phyloP scores from a whole-genome alignment of 2,329 filamentous ascomycete species.

The Clonostachys byssicola region DNA sequence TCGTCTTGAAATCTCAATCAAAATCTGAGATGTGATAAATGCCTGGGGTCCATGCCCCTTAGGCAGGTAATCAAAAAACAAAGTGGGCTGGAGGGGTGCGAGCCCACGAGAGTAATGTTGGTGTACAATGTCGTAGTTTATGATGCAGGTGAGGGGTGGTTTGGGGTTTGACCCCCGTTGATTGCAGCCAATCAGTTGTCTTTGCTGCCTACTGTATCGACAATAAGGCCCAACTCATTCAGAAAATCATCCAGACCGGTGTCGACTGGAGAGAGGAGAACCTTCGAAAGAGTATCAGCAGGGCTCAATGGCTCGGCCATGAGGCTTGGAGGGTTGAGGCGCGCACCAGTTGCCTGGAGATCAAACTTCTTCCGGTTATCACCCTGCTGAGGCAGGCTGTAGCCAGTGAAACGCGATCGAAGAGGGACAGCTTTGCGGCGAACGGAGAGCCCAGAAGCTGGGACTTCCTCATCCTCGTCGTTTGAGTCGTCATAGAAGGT shows the following conservation, averaged over 20 bases:
- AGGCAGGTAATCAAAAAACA: neutral
- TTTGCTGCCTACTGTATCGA: slow-evolving; percentile 35
- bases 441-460: neutral
- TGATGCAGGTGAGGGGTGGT: neutral
- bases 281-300: neutral
- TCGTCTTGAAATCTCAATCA: neutral
- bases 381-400: slow-evolving; percentile 35
- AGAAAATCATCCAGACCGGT: slow-evolving; percentile 33
- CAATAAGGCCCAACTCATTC: slow-evolving; percentile 48
- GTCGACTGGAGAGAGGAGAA: slow-evolving; percentile 27
- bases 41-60: neutral
- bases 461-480: slow-evolving; percentile 32
- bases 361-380: neutral
- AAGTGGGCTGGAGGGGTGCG: slow-evolving; percentile 1
- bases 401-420: slow-evolving; percentile 20
- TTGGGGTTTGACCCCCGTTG: neutral
- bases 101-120: neutral
- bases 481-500: slow-evolving; percentile 39
- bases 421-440: neutral
- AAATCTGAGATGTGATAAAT: neutral
- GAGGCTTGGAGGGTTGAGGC: no score
- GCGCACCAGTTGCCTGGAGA: neutral
- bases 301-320: neutral
- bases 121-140: neutral
- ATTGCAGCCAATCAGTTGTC: slow-evolving; percentile 5